These are phyloP conservation scores for Aspergillus versicolor DNA, from an alignment of 2,329 filamentous ascomycete genomes.

Conservation along the genomic window DNA sequence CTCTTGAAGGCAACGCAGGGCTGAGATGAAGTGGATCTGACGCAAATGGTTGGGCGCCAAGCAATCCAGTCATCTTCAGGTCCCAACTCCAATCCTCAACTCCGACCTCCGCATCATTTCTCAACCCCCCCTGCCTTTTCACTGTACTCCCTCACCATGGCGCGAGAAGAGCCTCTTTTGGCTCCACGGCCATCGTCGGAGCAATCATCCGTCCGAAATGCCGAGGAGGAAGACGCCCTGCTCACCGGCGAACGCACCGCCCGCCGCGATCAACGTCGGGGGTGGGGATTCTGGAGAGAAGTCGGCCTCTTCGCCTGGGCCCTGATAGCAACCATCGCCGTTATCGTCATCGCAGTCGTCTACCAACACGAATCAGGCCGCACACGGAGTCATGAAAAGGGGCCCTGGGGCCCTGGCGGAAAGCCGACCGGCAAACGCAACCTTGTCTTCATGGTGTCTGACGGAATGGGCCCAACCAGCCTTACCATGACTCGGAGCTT, in stretches of 20 bases:
- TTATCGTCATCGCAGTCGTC: slow-evolving; percentile 77
- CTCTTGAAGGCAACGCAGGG: not conserved
- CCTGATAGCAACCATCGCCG: slow-evolving; percentile 71
- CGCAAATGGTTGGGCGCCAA: slow-evolving; percentile 1
- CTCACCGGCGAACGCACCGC: slow-evolving; percentile 54
- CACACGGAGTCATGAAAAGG: slow-evolving; percentile 27
- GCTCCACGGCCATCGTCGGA: slow-evolving; percentile 57
- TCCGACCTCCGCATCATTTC: not conserved
- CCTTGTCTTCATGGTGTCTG: slow-evolving; percentile 97
- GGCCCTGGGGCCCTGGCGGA: slow-evolving; percentile 38
- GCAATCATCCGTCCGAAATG: slow-evolving; percentile 54
- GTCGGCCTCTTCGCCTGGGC: slow-evolving; percentile 79
- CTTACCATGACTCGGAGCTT: slow-evolving; percentile 83
- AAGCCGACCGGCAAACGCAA: slow-evolving; percentile 73
- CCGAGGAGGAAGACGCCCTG: slow-evolving; percentile 63
- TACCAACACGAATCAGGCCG: slow-evolving; percentile 66
- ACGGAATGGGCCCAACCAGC: slow-evolving; percentile 95
- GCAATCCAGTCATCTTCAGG: not conserved
- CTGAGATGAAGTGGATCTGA: not conserved
- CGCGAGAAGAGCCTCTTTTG: slow-evolving; percentile 53
- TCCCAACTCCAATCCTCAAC: not conserved
- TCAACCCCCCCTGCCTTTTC: not conserved
- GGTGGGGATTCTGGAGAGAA: slow-evolving; percentile 67
- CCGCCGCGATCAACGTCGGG: slow-evolving; percentile 33
- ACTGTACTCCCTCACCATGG: slow-evolving; percentile 23